Base-by-base conservation (phyloP, 306 rosid species). In the Castanea mollissima region DNA sequence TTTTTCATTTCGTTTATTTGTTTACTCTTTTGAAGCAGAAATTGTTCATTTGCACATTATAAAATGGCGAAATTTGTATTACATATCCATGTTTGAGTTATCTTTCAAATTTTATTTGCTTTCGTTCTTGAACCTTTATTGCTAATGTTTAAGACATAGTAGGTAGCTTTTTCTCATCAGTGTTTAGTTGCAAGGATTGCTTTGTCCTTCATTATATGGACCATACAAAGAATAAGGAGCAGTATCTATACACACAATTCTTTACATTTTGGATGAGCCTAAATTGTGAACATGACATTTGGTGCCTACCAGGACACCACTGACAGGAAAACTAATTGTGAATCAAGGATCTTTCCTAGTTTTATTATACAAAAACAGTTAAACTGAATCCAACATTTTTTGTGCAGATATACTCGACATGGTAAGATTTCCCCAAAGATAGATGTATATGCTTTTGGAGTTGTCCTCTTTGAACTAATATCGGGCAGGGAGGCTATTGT, bases 371-470 rank as follows among this genome's bases (percentile, higher is more conserved):
- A 56, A 34, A 31, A 25, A 5, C 6, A 67, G 55, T 64, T 79
- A 80, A 20, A 86, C 71, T 44, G 59, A 76, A 69, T 35, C 57
- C 57, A 23, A 18, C 19, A 49, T 59, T 9, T 79, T 83, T 5
- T 58, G 16, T 76, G 80, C 76, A 90, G 92, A 79, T 89, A 92
- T 79, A 90, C 93, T 58, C 92, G 85, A 20, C 89, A 92, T 54
- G 97, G 97, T 46, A 83, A 90, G 65, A 75, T 89, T 35, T 87
- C 94, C 68, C 89, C 87, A 44, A 92, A 89, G 83, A 69, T 89
- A 73, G 94, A 87, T 68, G 92, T 92, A 25, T 92, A 89, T 85
- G 95, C 95, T 32, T 92, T 90, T 70, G 97, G 97, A 49, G 93
- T 89, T 80, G 92, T 92, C 51, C 86, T 90, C 29, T 87, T 71